Conservation (phyloP, 352 stramenopile species). For the Phytophthora agathidicida region DNA sequence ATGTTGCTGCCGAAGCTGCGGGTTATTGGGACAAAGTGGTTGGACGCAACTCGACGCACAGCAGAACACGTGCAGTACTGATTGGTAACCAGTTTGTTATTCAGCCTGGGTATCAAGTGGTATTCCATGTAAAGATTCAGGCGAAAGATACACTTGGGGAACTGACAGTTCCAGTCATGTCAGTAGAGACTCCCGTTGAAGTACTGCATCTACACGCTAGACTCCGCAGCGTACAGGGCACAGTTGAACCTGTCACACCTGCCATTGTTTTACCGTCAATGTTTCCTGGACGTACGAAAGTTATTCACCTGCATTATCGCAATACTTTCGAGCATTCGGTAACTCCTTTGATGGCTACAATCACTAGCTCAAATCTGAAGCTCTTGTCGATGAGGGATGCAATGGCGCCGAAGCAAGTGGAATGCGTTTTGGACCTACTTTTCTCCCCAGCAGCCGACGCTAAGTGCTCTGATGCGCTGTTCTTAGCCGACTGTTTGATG, state of each 20-base stretch:
- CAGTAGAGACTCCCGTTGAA: slow-evolving; percentile 43
- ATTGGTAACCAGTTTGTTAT: slow-evolving; percentile 34
- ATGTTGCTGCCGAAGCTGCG: neutral
- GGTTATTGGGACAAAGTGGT: neutral
- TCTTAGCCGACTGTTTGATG: slow-evolving; percentile 44
- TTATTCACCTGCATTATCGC: slow-evolving; percentile 45
- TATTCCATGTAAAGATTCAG: slow-evolving; percentile 34
- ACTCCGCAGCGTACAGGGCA: slow-evolving; percentile 40
- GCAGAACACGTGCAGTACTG: neutral
- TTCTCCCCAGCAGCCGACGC: slow-evolving; percentile 41
- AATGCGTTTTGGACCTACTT: slow-evolving; percentile 32
- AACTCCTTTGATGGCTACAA: slow-evolving; percentile 18
- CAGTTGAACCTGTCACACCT: slow-evolving; percentile 32
- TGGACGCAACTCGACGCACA: neutral
- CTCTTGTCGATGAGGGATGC: slow-evolving; percentile 26
- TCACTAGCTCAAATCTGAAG: slow-evolving; percentile 20
- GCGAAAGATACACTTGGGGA: slow-evolving; percentile 25
- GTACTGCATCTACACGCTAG: slow-evolving; percentile 41
- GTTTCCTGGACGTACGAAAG: slow-evolving; percentile 39
- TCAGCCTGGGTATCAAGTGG: slow-evolving; percentile 30
- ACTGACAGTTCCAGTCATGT: slow-evolving; percentile 42
- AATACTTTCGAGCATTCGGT: slow-evolving; percentile 53
- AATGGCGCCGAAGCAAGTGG: slow-evolving; percentile 23
- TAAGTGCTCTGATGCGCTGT: slow-evolving; percentile 31
- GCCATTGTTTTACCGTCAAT: slow-evolving; percentile 38